Percentiles rank a stretch among this genome's conserved stretches.
These are phyloP conservation scores for Phlyctochytrium planicorne DNA, from an alignment of 192 early-diverging fungal species.

Conservation along the genomic window DNA sequence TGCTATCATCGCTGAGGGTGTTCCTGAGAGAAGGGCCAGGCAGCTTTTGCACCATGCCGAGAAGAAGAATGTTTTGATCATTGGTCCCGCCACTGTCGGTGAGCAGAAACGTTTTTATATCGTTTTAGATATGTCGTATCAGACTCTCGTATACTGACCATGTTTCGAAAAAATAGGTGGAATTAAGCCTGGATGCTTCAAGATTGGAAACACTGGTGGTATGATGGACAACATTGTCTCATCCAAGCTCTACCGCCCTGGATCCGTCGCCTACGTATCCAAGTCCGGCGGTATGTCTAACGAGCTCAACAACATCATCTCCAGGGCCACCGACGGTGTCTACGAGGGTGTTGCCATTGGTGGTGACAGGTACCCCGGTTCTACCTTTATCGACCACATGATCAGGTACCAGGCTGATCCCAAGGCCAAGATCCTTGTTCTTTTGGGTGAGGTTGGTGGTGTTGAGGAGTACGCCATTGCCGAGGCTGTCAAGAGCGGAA, in stretches of 20 bases:
- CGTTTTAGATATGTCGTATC: too few species aligned
- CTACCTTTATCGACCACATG: slow-evolving; percentile 98
- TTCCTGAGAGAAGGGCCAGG: slow-evolving; percentile 94
- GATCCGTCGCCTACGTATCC: slow-evolving; percentile 96
- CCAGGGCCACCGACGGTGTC: slow-evolving; percentile 93
- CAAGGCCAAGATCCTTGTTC: slow-evolving; percentile 87
- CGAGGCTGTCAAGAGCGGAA: slow-evolving; percentile 81
- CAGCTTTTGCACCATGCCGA: slow-evolving; percentile 84
- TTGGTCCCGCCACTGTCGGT: slow-evolving; percentile 97
- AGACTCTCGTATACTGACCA: too few species aligned
- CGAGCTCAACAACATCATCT: slow-evolving; percentile 99
- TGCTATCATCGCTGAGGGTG: slow-evolving; percentile 98
- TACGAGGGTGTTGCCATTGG: slow-evolving; percentile 99
- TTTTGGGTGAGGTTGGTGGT: slow-evolving; percentile 97
- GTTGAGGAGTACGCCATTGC: slow-evolving; percentile 95
- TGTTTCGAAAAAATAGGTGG: slow-evolving; percentile 59
- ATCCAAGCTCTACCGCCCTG: slow-evolving; percentile 94
- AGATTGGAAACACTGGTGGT: slow-evolving; percentile 99
- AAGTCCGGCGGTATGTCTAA: slow-evolving; percentile 99
- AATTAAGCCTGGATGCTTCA: slow-evolving; percentile 99
- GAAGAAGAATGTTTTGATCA: slow-evolving; percentile 77
- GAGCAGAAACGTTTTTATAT: background rate
- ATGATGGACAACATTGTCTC: slow-evolving; percentile 99
- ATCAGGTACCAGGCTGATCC: slow-evolving; percentile 92
- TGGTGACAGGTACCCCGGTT: slow-evolving; percentile 97